Evolutionary conservation across 208 protist genomes (phyloP).

Genomic region (Trichomonas vaginalis): DNA sequence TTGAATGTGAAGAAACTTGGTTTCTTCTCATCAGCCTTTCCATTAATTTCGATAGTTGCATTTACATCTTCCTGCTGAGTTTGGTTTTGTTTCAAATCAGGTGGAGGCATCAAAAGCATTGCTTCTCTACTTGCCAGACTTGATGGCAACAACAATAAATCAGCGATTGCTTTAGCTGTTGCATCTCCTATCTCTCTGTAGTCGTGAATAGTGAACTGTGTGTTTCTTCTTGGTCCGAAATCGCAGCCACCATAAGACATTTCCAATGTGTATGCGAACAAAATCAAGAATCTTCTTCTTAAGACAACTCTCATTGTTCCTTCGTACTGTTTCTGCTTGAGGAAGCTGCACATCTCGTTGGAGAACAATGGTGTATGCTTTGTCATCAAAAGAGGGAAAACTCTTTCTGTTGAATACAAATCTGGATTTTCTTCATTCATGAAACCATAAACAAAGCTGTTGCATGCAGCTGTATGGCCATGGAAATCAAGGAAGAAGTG

Average conservation of each 20-base stretch:
- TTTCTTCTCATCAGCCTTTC: not conserved
- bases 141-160: not conserved
- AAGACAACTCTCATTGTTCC: conserved; percentile 10
- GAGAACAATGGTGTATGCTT: not conserved
- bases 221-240: not conserved
- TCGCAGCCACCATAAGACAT: not conserved
- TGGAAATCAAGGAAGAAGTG: conserved; percentile 3
- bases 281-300: not conserved
- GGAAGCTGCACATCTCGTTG: not conserved
- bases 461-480: not conserved
- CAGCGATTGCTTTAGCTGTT: not conserved
- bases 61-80: not conserved
- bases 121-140: not conserved
- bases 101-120: not conserved
- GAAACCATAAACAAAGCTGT: conserved; percentile 7
- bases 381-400: not conserved
- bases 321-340: not conserved
- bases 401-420: not conserved
- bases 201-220: not conserved
- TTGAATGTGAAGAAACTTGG: not conserved
- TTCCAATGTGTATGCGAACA: conserved; percentile 1
- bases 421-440: conserved; percentile 10
- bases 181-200: not conserved
- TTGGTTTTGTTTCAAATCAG: not conserved
- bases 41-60: not conserved